Percentiles rank a stretch among this genome's conserved stretches.
Conservation (phyloP, 106 monocot species). For the Agapanthus africanus region DNA sequence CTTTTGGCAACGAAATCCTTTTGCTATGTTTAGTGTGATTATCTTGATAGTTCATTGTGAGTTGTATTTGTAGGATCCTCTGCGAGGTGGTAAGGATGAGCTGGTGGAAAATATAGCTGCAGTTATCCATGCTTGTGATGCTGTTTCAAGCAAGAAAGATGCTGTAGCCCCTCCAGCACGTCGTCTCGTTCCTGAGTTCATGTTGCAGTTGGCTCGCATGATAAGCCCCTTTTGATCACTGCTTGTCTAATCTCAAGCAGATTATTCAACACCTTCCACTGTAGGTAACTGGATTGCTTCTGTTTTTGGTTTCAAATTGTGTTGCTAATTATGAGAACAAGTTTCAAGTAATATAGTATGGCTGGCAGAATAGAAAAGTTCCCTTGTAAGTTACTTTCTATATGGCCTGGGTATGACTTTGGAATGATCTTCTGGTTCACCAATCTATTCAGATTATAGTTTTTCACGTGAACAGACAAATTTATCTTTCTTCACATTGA, state of each 20-base stretch:
- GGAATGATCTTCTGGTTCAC: too few species aligned
- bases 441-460: too few species aligned
- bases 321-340: too few species aligned
- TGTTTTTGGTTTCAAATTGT: too few species aligned
- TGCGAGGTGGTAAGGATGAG: slow-evolving; percentile 69
- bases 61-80: slow-evolving; percentile 54
- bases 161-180: slow-evolving; percentile 28
- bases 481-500: too few species aligned
- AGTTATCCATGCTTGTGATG: slow-evolving; percentile 38
- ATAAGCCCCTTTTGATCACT: slow-evolving; percentile 54
- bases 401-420: too few species aligned
- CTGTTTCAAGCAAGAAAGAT: slow-evolving; percentile 18
- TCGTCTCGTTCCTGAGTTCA: slow-evolving; percentile 63
- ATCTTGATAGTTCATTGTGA: slow-evolving; percentile 1
- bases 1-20: background rate
- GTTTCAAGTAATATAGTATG: too few species aligned
- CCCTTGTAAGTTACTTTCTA: too few species aligned
- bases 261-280: too few species aligned
- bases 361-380: too few species aligned
- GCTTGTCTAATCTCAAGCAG: slow-evolving; percentile 14
- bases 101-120: slow-evolving; percentile 43
- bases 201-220: slow-evolving; percentile 51
- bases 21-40: background rate
- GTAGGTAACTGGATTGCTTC: too few species aligned
- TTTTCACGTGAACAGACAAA: too few species aligned